Evolutionary conservation across 1,139 yeast species (phyloP), one percentile per base, ranked within the genome.

Genomic region (Kurtzmaniella natalensis): DNA sequence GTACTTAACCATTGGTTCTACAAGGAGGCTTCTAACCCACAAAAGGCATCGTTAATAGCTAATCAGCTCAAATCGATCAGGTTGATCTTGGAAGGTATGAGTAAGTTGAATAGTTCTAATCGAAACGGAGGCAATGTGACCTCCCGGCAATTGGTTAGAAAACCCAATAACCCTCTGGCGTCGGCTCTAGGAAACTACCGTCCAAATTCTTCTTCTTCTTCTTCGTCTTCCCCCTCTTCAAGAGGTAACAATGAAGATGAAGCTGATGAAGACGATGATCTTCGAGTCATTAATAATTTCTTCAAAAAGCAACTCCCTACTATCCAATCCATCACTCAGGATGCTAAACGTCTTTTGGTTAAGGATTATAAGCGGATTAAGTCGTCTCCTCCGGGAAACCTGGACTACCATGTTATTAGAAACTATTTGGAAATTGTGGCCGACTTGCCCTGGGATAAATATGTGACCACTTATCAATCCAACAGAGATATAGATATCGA

Each of bases 401-500:
- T 88, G 1, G 94, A 83, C 51, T 81, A 77, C 55, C 86, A 82
- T 51, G 87, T 82, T 3, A 67, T 82, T 36, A 58, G 87, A 18
- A 77, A 81, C 32, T 83, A 83, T 51, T 64, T 83, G 35, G 94
- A 83, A 46, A 76, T 82, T 32, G 72, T 83, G 7, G 64, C 78
- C 48, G 86, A 81, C 43, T 59, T 83, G 29, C 94, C 88, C 29
- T 75, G 85, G 84, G 62, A 68, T 41, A 48, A 56, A 24, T 61
- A 51, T 39, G 59, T 66, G 20, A 55, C 72, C 5, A 61, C 57
- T 39, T 67, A 64, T 45, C 47, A 52, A 32, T 47, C 60, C n/a
- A 66, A 68, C 41, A 60, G 57, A 35, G 70, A 68, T 27, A 62
- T 78, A 34, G 77, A 83, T 44, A 57, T 85, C 17, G 54, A 48